Conservation (phyloP, 306 rosid species). For the Pyrus communis region DNA sequence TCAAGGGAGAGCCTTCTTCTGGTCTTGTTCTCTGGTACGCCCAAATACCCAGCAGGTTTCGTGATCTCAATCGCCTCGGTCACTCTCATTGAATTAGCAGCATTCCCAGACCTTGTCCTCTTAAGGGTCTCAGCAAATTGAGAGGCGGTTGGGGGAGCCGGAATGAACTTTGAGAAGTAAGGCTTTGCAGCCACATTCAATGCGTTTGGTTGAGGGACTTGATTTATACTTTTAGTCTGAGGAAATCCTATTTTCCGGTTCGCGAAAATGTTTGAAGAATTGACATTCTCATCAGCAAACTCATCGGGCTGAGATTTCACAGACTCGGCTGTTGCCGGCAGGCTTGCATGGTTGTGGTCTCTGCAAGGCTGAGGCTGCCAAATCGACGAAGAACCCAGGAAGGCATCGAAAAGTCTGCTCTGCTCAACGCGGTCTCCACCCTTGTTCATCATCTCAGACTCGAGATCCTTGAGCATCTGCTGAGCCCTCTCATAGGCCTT, state of each 20-base stretch:
- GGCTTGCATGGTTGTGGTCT: conserved; percentile 52
- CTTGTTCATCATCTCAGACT: conserved; percentile 73
- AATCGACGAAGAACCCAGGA: conserved; percentile 89
- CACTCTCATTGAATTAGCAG: conserved; percentile 44
- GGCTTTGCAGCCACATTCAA: conserved; percentile 81
- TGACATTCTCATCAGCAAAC: conserved; percentile 67
- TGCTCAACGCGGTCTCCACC: conserved; percentile 80
- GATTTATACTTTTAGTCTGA: conserved; percentile 23
- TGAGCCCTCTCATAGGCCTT: conserved; percentile 99
- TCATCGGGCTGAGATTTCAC: conserved; percentile 29
- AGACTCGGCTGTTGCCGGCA: conserved; percentile 20
- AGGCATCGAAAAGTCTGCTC: conserved; percentile 79
- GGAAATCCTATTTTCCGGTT: conserved; percentile 11
- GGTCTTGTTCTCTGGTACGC: conserved; percentile 50
- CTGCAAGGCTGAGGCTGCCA: conserved; percentile 99
- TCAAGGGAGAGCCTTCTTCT: conserved; percentile 53
- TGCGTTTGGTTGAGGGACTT: conserved; percentile 26
- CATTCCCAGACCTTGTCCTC: conserved; percentile 87
- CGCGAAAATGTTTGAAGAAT: conserved; percentile 29
- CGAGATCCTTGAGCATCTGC: conserved; percentile 90
- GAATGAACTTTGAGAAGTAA: conserved; percentile 46
- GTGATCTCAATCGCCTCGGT: conserved; percentile 15
- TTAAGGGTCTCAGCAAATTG: conserved; percentile 57
- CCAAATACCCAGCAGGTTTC: conserved; percentile 25
- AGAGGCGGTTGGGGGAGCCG: conserved; percentile 23